Evolutionary conservation across 768 basidiomycete species (phyloP).

Genomic region (Crassisporium funariophilum): DNA sequence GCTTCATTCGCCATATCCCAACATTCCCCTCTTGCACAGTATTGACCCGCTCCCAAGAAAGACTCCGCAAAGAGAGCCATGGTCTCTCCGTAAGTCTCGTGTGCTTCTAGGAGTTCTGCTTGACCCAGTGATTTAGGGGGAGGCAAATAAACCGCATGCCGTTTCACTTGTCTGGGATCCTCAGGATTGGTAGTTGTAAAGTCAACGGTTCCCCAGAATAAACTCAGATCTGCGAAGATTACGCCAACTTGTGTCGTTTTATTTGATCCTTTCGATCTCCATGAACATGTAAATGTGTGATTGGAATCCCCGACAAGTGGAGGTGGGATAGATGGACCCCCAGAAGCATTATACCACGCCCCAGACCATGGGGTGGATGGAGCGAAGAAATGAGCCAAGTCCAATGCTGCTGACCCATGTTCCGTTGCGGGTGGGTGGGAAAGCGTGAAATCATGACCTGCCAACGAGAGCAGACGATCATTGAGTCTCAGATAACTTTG

Average conservation of each 20-base stretch:
- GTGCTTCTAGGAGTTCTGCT: conserved; percentile 40
- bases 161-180: conserved; percentile 29
- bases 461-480: conserved; percentile 25
- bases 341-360: conserved; percentile 40
- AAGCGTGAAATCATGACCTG: conserved; percentile 16
- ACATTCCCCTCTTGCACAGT: conserved; percentile 55
- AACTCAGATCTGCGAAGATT: conserved; percentile 51
- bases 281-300: conserved; percentile 29
- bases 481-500: conserved; percentile 9
- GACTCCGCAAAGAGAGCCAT: conserved; percentile 50
- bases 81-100: conserved; percentile 50
- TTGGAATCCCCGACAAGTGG: conserved; percentile 26
- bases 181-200: conserved; percentile 36
- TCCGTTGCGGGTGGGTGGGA: conserved; percentile 26
- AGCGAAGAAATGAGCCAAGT: conserved; percentile 47
- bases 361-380: conserved; percentile 42
- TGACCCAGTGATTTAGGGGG: conserved; percentile 36
- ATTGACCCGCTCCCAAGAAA: conserved; percentile 42
- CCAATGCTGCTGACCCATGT: conserved; percentile 34
- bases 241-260: conserved; percentile 38
- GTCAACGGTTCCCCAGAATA: conserved; percentile 48
- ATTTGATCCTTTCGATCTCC: conserved; percentile 27
- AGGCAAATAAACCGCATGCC: conserved; percentile 41
- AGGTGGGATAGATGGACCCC: conserved; percentile 35
- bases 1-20: conserved; percentile 60